Conservation (phyloP, 192 early-diverging fungal genomes). For the Chytriomyces sp. region DNA sequence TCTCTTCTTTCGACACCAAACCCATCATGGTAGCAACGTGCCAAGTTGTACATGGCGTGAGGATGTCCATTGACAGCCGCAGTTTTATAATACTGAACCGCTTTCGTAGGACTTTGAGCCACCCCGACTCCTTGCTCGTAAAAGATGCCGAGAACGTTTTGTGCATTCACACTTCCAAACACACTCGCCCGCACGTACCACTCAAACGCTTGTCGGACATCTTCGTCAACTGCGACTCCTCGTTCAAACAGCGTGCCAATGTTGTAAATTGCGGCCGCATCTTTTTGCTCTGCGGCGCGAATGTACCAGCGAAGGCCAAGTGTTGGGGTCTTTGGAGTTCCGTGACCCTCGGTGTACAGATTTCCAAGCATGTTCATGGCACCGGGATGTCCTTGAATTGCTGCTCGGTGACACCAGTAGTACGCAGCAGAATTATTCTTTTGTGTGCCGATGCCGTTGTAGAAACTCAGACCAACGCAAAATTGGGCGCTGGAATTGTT, state of each 20-base stretch:
- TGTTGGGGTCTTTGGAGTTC: conserved; percentile 61
- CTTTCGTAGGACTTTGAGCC: conserved; percentile 30
- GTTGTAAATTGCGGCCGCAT: conserved; percentile 61
- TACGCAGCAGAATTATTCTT: conserved; percentile 48
- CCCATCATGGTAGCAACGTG: conserved; percentile 60
- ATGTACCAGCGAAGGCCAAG: conserved; percentile 66
- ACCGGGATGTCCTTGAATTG: conserved; percentile 50
- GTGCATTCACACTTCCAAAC: conserved; percentile 52
- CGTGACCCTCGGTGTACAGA: conserved; percentile 79
- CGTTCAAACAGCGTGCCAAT: conserved; percentile 62
- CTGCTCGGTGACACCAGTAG: conserved; percentile 53
- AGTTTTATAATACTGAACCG: conserved; percentile 49
- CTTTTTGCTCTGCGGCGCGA: conserved; percentile 52
- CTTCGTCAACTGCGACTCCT: conserved; percentile 53
- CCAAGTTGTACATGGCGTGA: conserved; percentile 61
- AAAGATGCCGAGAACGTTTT: conserved; percentile 58
- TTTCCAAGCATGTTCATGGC: conserved; percentile 69
- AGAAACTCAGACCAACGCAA: conserved; percentile 57
- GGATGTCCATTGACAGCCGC: conserved; percentile 58
- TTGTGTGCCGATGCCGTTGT: conserved; percentile 57
- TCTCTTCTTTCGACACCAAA: conserved; percentile 48
- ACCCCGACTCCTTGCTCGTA: conserved; percentile 56
- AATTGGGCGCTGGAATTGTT: conserved; percentile 56
- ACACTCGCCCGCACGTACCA: conserved; percentile 57
- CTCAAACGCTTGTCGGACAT: conserved; percentile 43